phyloP scores from a whole-genome alignment of 169 alveolate genomes.

The Plasmodium gaboni region DNA sequence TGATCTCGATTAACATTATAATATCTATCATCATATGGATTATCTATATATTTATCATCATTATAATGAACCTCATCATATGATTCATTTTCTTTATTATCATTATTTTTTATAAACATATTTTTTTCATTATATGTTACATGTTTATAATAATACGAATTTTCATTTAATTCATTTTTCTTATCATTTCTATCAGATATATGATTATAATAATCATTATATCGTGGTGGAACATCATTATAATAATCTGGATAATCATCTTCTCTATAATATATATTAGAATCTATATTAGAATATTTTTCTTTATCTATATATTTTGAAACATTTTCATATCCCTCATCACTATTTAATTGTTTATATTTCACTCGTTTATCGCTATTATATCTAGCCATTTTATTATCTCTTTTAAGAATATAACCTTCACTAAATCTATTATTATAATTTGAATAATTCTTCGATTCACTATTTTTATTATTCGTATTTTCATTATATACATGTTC shows the following conservation, averaged over 20 bases:
- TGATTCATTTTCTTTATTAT: background rate
- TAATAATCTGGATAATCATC: background rate
- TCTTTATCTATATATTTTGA: too few species aligned
- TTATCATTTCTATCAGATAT: background rate
- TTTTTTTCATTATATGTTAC: background rate
- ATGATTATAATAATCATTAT: background rate
- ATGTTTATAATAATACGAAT: background rate
- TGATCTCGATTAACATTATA: conserved; percentile 3
- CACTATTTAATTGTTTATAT: conserved; percentile 10
- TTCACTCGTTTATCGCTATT: conserved; percentile 34
- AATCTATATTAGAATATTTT: background rate
- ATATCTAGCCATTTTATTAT: conserved; percentile 12
- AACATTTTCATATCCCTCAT: background rate
- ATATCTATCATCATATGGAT: background rate
- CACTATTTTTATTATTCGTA: background rate
- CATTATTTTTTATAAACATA: background rate
- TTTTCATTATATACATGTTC: conserved; percentile 6
- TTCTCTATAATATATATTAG: background rate
- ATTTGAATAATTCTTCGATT: conserved; percentile 1
- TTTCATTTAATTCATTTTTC: background rate
- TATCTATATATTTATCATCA: too few species aligned
- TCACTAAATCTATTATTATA: conserved; percentile 49
- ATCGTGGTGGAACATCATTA: background rate
- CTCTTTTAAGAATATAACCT: conserved; percentile 18
- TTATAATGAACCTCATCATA: too few species aligned